phyloP scores from a whole-genome alignment of 1,284 basidiomycete species.

The Boletus hoseneyae region DNA sequence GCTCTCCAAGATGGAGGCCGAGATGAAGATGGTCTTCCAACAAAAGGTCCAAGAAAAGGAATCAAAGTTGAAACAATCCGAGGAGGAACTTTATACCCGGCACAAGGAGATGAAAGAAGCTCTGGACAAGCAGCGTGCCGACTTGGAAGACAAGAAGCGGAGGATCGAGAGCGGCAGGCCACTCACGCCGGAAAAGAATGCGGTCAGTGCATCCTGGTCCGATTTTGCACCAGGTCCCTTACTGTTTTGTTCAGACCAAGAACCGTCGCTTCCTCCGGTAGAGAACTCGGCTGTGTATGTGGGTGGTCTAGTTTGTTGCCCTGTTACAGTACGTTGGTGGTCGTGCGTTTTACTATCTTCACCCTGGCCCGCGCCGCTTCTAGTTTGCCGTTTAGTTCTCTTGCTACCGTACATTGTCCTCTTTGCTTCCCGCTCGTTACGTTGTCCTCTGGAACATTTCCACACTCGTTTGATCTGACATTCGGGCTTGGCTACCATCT shows the following conservation, averaged over 20 bases:
- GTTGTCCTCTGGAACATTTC: constrained; percentile 38
- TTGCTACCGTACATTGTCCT: constrained; percentile 35
- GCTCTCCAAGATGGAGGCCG: constrained; percentile 97
- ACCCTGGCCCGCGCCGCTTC: constrained; percentile 36
- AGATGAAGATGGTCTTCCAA: constrained; percentile 99
- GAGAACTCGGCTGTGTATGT: constrained; percentile 11
- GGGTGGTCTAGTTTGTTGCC: constrained; percentile 16
- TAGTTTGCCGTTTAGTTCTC: constrained; percentile 37
- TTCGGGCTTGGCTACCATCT: constrained; percentile 48
- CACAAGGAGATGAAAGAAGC: constrained; percentile 99
- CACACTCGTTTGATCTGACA: constrained; percentile 65
- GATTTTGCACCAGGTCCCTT: constrained; percentile 4
- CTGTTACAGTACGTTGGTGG: constrained; percentile 29
- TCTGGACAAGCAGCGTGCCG: constrained; percentile 92
- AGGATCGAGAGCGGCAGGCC: constrained; percentile 92
- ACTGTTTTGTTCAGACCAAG: constrained; percentile 27
- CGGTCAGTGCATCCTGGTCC: constrained; percentile 43
- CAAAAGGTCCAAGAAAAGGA: constrained; percentile 99
- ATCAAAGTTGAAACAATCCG: constrained; percentile 94
- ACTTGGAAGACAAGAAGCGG: constrained; percentile 98
- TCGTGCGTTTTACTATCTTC: constrained; percentile 29
- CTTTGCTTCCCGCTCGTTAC: constrained; percentile 35
- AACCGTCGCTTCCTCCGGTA: constrained; percentile 37
- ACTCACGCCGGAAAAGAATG: constrained; percentile 89
- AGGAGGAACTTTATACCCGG: constrained; percentile 95